These are phyloP conservation scores for Teunomyces barrocoloradensis DNA, from an alignment of 805 yeast species.

Conservation along the genomic window DNA sequence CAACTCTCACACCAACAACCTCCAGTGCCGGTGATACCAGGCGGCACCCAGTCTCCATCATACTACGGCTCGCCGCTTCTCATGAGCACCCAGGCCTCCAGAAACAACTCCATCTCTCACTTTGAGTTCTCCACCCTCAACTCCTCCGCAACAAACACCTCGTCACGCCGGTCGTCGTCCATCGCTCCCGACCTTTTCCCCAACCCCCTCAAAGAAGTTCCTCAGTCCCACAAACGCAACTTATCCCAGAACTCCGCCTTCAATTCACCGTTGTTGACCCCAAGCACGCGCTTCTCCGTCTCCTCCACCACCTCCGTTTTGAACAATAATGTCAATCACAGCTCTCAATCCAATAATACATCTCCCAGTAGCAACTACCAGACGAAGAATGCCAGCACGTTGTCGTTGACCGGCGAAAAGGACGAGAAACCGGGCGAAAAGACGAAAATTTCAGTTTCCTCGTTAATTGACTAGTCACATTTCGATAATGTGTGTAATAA, in stretches of 20 bases:
- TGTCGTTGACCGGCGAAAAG: not conserved
- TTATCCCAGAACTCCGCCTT: slow-evolving; percentile 30
- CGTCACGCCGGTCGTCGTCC: slow-evolving; percentile 39
- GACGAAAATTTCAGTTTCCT: slow-evolving; percentile 33
- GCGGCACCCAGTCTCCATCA: slow-evolving; percentile 24
- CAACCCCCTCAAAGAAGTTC: slow-evolving; percentile 23
- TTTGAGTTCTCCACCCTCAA: slow-evolving; percentile 20
- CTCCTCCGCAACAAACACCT: slow-evolving; percentile 20
- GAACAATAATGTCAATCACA: not conserved
- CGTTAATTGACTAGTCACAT: slow-evolving; percentile 26
- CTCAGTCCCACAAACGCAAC: slow-evolving; percentile 23
- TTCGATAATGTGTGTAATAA: slow-evolving; percentile 4
- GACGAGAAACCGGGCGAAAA: slow-evolving; percentile 7
- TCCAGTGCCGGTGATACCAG: not conserved
- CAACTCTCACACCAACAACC: not conserved
- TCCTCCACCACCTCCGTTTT: slow-evolving; percentile 14
- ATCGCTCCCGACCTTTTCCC: slow-evolving; percentile 45
- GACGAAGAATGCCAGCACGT: slow-evolving; percentile 1
- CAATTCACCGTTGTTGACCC: slow-evolving; percentile 26
- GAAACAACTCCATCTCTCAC: slow-evolving; percentile 41
- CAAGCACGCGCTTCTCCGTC: slow-evolving; percentile 23
- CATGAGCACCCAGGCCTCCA: slow-evolving; percentile 31
- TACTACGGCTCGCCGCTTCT: slow-evolving; percentile 30
- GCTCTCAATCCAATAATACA: slow-evolving; percentile 7
- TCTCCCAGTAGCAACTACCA: slow-evolving; percentile 10